These are phyloP conservation scores for Fusarium multiceps DNA, from an alignment of 2,329 filamentous ascomycete genomes.

Conservation along the genomic window DNA sequence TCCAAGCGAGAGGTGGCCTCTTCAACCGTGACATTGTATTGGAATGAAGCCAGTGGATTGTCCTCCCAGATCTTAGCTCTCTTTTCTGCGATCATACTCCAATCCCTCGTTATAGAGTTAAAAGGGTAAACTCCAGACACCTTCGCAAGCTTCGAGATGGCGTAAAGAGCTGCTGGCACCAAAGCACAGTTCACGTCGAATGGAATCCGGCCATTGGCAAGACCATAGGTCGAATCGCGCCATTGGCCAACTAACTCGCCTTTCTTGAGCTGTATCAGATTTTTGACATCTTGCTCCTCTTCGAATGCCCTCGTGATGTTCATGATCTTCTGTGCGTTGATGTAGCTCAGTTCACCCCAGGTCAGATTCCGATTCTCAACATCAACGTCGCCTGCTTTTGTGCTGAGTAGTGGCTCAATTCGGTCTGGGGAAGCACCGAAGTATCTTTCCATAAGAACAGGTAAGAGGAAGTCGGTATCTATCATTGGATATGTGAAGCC, in stretches of 20 bases:
- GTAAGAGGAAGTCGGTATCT: conserved; percentile 71
- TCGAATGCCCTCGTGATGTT: conserved; percentile 65
- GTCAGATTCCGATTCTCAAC: conserved; percentile 63
- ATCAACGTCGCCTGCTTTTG: conserved; percentile 59
- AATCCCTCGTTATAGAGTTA: conserved; percentile 50
- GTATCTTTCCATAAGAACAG: conserved; percentile 68
- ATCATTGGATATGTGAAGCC: conserved; percentile 71
- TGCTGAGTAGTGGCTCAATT: conserved; percentile 52
- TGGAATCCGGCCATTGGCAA: conserved; percentile 71
- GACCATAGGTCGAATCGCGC: conserved; percentile 69
- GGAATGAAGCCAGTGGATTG: conserved; percentile 67
- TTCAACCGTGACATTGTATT: conserved; percentile 53
- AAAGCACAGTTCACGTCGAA: conserved; percentile 74
- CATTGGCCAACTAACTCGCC: conserved; percentile 69
- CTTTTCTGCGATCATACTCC: conserved; percentile 57
- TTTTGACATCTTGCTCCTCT: conserved; percentile 60
- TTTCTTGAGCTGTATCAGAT: conserved; percentile 68
- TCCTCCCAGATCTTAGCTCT: conserved; percentile 73
- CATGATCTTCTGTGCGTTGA: conserved; percentile 69
- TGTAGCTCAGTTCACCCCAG: conserved; percentile 62
- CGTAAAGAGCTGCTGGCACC: conserved; percentile 68
- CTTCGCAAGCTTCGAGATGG: conserved; percentile 64
- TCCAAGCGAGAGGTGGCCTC: conserved; percentile 60
- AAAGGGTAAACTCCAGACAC: conserved; percentile 61
- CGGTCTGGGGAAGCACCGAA: conserved; percentile 60